Base-by-base conservation (phyloP, 73 alveolate species). In the Tetrahymena borealis region DNA sequence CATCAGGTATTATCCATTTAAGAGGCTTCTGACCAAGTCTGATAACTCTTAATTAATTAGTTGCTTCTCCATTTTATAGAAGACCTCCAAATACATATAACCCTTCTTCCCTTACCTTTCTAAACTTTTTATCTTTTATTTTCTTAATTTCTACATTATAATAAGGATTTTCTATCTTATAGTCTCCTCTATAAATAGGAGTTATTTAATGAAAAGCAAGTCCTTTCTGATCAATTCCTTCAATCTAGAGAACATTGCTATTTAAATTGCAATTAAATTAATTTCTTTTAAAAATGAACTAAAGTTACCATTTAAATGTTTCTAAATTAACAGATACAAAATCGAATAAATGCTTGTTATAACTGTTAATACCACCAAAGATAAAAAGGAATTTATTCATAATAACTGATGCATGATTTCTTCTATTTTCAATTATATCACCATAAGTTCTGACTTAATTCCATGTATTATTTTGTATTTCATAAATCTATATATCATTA, bases 11-110 rank as follows among this genome's bases (percentile, higher is more conserved):
- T 13, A 94, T 90, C 95, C 97, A 95, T 90, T 96, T 98, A 41
- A 94, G 78, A 2, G 97, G 97, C 39, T 97, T 96, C 78, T 91
- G 91, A 6, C 99, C 99, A 41, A 98, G 93, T 16, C 94, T 85
- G 90, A 98, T 90, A 1, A 97, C 94, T 94, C 96, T 94, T 77
- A 98, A 94, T 92, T 97, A 94, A 94, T 96, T 96, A 16, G 93
- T 78, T 41, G 98, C 97, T 40, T 95, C 96, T 11, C 98, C 98
- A 28, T 96, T 96, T 60, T 93, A 92, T 90, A 94, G 79, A 92
- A 96, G 95, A 38, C 99, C 99, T 78, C 99, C 99, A 94, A 97
- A 98, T 11, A 98, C 78, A 93, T 96, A 98, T 38, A 98, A 95
- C 16, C 99, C 99, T 93, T 97, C 99, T 28, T 60, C 60, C 39